These are phyloP conservation scores for Ceratocystis eucalypticola DNA, from an alignment of 2,329 filamentous ascomycete genomes.

Conservation along the genomic window DNA sequence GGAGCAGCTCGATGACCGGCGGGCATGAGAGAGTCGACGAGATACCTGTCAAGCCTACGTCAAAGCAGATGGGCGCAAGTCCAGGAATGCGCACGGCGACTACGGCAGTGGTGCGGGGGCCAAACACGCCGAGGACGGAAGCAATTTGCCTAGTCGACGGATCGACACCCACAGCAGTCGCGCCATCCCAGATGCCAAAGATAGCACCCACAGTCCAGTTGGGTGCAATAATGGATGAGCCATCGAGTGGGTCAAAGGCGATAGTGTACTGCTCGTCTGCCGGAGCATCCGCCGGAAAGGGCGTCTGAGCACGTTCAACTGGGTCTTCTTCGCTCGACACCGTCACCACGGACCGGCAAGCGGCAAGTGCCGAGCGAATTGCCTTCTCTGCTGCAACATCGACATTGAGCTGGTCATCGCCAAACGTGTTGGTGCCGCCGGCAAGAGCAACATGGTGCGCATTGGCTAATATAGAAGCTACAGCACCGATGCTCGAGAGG, in stretches of 20 bases:
- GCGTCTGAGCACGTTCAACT: constrained; percentile 30
- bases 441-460: constrained; percentile 32
- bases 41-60: constrained; percentile 32
- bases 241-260: constrained; percentile 51
- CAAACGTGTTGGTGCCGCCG: constrained; percentile 37
- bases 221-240: constrained; percentile 45
- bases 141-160: constrained; percentile 34
- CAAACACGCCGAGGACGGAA: constrained; percentile 40
- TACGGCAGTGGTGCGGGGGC: constrained; percentile 42
- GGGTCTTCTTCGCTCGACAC: constrained; percentile 51
- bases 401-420: constrained; percentile 46
- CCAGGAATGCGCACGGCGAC: constrained; percentile 39
- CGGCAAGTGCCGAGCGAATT: constrained; percentile 32
- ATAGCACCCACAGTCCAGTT: constrained; percentile 49
- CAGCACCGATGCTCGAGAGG: constrained; percentile 32
- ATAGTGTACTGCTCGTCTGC: constrained; percentile 38
- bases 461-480: constrained; percentile 32
- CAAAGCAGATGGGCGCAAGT: constrained; percentile 32
- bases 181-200: constrained; percentile 44
- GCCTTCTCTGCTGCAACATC: constrained; percentile 39
- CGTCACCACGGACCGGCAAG: constrained; percentile 32
- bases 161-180: constrained; percentile 30
- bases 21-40: constrained; percentile 9
- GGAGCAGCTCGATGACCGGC: constrained; percentile 28
- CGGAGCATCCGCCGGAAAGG: background rate